A percentile compares a stretch with the other conserved stretches of the same genome.
phyloP scores from a whole-genome alignment of 1,284 basidiomycete genomes.

The Puccinia coronata region DNA sequence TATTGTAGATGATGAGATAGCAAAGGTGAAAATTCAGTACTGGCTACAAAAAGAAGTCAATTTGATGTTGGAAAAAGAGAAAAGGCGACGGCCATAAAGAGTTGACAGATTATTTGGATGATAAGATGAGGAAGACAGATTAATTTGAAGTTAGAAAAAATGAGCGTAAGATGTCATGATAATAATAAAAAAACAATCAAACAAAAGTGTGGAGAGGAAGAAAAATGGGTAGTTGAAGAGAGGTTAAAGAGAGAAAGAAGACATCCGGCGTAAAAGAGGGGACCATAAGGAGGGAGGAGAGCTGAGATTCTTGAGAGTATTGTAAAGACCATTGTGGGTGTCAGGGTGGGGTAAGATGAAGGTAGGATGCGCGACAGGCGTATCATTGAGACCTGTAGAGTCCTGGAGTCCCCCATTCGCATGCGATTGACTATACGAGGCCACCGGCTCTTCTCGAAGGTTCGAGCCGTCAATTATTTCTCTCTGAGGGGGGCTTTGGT shows the following conservation, averaged over 20 bases:
- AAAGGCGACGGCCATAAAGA: too few species aligned
- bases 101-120: too few species aligned
- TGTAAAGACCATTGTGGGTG: not conserved
- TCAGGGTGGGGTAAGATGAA: constrained; percentile 9
- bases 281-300: constrained; percentile 18
- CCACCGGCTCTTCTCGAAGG: too few species aligned
- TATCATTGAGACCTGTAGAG: not conserved
- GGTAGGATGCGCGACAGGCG: not conserved
- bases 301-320: not conserved
- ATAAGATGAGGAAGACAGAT: not conserved
- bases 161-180: not conserved
- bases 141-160: not conserved
- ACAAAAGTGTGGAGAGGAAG: not conserved
- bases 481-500: too few species aligned
- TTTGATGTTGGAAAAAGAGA: too few species aligned
- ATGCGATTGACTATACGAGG: too few species aligned
- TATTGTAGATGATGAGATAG: too few species aligned
- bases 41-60: too few species aligned
- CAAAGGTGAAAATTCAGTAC: too few species aligned
- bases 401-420: not conserved
- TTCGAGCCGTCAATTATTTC: too few species aligned
- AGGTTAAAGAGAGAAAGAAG: not conserved
- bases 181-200: not conserved
- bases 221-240: not conserved
- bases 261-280: not conserved